Conservation (phyloP, 805 yeast genomes). For the Pichia phayaonensis region DNA sequence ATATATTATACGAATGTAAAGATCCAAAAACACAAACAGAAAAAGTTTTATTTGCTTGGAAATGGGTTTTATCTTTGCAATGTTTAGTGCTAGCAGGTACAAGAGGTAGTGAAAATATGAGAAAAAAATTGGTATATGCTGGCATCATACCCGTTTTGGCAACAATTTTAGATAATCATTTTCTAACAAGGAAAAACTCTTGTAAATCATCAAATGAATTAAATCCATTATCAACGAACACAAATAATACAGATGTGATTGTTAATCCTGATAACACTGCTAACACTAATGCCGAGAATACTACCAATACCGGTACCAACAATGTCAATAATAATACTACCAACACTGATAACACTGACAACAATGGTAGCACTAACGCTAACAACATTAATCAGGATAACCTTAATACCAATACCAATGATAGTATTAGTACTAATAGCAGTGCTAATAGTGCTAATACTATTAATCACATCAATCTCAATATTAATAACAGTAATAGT, state of each 20-base stretch:
- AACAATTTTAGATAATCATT: constrained; percentile 83
- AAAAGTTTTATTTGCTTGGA: constrained; percentile 74
- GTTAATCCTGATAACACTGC: constrained; percentile 3
- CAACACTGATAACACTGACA: constrained; percentile 2
- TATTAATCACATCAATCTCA: not conserved
- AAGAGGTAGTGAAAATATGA: constrained; percentile 79
- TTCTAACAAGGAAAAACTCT: constrained; percentile 28
- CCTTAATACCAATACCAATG: too few relatives aligned
- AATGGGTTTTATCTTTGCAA: constrained; percentile 93
- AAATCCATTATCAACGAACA: not conserved
- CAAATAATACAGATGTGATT: constrained; percentile 4
- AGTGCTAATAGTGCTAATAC: not conserved
- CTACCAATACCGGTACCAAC: too few relatives aligned
- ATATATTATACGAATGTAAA: constrained; percentile 76
- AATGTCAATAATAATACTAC: not conserved
- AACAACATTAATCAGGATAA: not conserved
- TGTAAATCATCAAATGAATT: not conserved
- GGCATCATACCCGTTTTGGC: constrained; percentile 89
- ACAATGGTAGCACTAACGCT: not conserved
- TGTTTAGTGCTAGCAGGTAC: constrained; percentile 88
- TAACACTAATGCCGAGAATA: not conserved
- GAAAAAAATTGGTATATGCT: constrained; percentile 83
- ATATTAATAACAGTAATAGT: not conserved
- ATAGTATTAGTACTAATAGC: constrained; percentile 7
- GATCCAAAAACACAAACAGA: constrained; percentile 26